Evolutionary conservation across 495 filamentous ascomycete species (phyloP), one percentile per base, ranked within the genome.

Genomic region (Hypoxylon cercidicola): DNA sequence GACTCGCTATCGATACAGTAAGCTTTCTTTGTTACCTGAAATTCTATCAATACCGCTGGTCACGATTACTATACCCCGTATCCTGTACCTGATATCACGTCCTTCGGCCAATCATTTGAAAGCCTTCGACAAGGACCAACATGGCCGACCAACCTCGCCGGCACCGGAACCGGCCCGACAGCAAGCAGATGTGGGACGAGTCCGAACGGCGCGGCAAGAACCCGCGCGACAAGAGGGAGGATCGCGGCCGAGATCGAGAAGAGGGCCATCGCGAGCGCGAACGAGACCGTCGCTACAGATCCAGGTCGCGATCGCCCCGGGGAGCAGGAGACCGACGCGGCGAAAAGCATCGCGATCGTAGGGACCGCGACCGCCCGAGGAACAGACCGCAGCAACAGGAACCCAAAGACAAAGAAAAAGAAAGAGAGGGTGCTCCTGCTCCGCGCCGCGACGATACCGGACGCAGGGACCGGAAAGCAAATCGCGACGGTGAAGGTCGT

Each of bases 171-270:
- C 77, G 78, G 39, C 74, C 75, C 44, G 78, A 81, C 45, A 79
- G 75, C 63, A 78, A 74, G 48, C 71, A 75, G 44, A 77, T 79
- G 73, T 78, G 78, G 77, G 78, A 79, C 19, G 77, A 79, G 45
- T 65, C 73, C 20, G 76, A 78, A 13, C 70, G 74, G 9, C 68
- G 60, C 3, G 39, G 39, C 53, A 62, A 55, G 50, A 60, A 73
- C 56, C 55, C 62, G 39, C 73, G 71, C 70, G 70, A 70, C 51
- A 75, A 64, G 44, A 72, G 72, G 45, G 64, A 75, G 21, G 72
- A 77, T 46, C 70, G 69, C 60, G 74, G 69, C 44, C 59, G 47
- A 1, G 75, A 71, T 43, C 55, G 70, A 52, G 68, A 70, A 11
- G 70, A 76, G 13, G 61, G 69, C 20, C 69, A 68, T 18, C 67